Conservation (phyloP, 352 stramenopile genomes). For the Blastocystis hominis region DNA sequence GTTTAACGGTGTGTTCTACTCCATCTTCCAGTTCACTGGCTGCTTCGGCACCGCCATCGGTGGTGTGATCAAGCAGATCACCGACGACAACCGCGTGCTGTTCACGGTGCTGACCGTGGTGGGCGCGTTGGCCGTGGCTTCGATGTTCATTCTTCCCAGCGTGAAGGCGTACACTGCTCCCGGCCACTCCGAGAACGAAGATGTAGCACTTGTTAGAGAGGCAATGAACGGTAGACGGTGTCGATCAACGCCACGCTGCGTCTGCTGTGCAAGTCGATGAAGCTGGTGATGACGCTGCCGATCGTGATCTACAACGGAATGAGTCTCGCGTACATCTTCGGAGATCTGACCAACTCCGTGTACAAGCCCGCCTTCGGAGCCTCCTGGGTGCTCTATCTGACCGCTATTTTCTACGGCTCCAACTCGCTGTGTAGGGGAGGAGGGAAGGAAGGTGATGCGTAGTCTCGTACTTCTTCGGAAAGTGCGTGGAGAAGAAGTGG, state of each 20-base stretch:
- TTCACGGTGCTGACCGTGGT: slow-evolving; percentile 46
- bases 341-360: slow-evolving; percentile 31
- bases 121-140: neutral
- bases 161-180: neutral
- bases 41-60: slow-evolving; percentile 27
- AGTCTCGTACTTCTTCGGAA: slow-evolving; percentile 38
- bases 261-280: neutral
- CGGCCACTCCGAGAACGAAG: neutral
- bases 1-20: slow-evolving; percentile 59
- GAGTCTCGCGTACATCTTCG: slow-evolving; percentile 58
- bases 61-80: slow-evolving; percentile 3
- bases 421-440: slow-evolving; percentile 6
- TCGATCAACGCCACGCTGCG: slow-evolving; percentile 22
- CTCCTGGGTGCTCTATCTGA: slow-evolving; percentile 48
- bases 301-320: slow-evolving; percentile 61
- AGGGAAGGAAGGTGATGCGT: neutral
- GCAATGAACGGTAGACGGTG: neutral
- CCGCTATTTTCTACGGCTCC: slow-evolving; percentile 54
- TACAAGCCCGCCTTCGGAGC: neutral
- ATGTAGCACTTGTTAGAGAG: neutral
- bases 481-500: slow-evolving; percentile 58
- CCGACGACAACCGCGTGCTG: neutral
- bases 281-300: slow-evolving; percentile 48
- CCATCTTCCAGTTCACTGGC: slow-evolving; percentile 59
- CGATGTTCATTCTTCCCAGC: slow-evolving; percentile 43